Base-by-base conservation (phyloP, 345 rosid genomes). In the Lumnitzera racemosa region DNA sequence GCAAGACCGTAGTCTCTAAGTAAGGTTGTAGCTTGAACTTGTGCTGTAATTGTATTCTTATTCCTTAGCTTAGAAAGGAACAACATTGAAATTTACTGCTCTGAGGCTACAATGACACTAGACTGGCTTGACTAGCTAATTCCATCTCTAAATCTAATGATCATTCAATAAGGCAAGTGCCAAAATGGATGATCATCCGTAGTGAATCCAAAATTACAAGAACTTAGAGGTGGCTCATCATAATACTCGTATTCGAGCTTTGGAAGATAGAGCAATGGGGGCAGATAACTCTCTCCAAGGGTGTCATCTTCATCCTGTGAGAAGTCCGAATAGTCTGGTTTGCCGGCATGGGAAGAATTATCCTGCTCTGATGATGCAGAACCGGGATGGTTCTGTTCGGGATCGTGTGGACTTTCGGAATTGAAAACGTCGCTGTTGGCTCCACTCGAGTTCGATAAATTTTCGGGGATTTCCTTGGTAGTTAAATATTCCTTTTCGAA, bases 141-240 rank as follows among this genome's bases (percentile, higher is more conserved):
- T 36, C 43, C 9, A 36, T 36, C 11, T 4, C 7, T 36, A 36
- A 4, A 23, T 25, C 25, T 24, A 13, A 23, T 59, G 57, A 54
- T 56, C 51, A 63, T 43, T 72, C 66, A 78, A 68, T 64, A 73
- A 61, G 73, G 63, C 74, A 81, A 83, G 15, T 68, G 67, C 84
- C 86, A 83, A 57, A 85, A 71, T 24, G 76, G 76, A 31, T 75
- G 85, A 75, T 86, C 83, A 56, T 79, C 91, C 27, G 51, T 56
- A 6, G 77, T 60, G 70, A 80, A 70, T 51, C 69, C 81, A 66
- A 78, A 71, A 73, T 66, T 75, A 65, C 82, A 69, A 20, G 76
- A 70, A 67, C 11, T 65, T 7, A 70, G 20, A 47, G 20, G n/a
- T 17, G 66, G 65, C 9, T 70, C 59, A 25, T 72, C 69, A 24